Evolutionary conservation across 768 basidiomycete genomes (phyloP), one percentile per base, ranked within the genome.

Genomic region (Lactifluus hygrophoroides): DNA sequence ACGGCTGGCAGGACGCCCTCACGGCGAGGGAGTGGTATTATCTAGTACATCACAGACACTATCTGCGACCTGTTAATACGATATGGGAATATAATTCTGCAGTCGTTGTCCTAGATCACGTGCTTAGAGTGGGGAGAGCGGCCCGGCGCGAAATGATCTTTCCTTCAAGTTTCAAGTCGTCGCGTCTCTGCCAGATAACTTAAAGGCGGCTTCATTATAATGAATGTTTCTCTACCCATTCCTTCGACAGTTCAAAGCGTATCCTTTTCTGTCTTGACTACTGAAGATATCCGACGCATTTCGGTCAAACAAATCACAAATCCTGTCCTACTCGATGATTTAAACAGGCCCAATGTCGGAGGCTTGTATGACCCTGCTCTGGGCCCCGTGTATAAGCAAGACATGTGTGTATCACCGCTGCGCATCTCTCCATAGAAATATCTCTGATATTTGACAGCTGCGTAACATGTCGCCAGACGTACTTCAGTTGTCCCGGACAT

Each of bases 291-390:
- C 68, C 83, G 88, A 45, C 83, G 88, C 57, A 92, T 98, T 68
- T 95, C 93, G n/a, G 95, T 98, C 68, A 94, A 96, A 74, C 92
- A 96, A 75, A 88, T 98, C 62, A 81, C 92, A 53, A 98, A 98
- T 70, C 89, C 94, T 3, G 79, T 88, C 58, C 82, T 99, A 42
- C 81, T 98, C 63, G 94, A 99, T 75, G 92, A 95, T 70, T 75
- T 97, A 37, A 94, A 94, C 70, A 76, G 89, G 65, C 96, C 96
- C 3, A 98, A 90, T 66, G 76, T 81, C 56, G 93, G 92, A 25
- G 95, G 94, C 57, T 77, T 99, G 45, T 99, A 99, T 67, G 96
- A 99, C 73, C 90, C 94, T 42, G 87, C 91, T 25, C 83, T 98
- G 40, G 96, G 96, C 2, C 96, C 96, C 42, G 86, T 83, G 69